Evolutionary conservation across 257 asterid species (phyloP).

Genomic region (Coffea eugenioides): DNA sequence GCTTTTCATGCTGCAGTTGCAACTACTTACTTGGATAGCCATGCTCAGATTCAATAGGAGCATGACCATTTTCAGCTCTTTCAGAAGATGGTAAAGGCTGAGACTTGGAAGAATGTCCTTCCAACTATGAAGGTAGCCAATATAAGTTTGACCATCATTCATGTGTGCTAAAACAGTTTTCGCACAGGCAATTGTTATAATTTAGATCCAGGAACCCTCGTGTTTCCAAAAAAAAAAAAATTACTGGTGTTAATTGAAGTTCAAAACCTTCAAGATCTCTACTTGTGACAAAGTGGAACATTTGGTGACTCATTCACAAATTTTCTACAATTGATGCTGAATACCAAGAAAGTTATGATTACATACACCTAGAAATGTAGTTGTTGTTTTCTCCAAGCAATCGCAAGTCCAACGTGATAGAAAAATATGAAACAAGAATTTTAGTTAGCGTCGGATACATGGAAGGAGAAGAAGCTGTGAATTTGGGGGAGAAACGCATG

Average conservation of each 20-base stretch:
- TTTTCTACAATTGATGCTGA: too few relatives aligned
- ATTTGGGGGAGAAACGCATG: too few relatives aligned
- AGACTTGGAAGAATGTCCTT: not conserved
- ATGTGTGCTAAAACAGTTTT: not conserved
- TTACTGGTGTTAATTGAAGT: not conserved
- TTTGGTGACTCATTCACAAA: too few relatives aligned
- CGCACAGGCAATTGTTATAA: not conserved
- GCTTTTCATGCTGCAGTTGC: conserved; percentile 89
- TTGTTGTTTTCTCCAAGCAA: too few relatives aligned
- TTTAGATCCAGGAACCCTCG: not conserved
- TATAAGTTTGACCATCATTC: not conserved
- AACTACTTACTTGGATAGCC: conserved; percentile 47
- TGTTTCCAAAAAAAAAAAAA: too few relatives aligned
- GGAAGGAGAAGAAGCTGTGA: too few relatives aligned
- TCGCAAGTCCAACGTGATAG: too few relatives aligned
- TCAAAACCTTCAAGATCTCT: not conserved
- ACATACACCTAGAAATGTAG: not conserved
- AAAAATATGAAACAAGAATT: too few relatives aligned
- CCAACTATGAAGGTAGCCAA: not conserved
- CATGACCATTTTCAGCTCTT: not conserved
- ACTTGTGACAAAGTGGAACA: not conserved
- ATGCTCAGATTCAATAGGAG: conserved; percentile 22
- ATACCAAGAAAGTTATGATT: not conserved
- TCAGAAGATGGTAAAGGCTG: not conserved
- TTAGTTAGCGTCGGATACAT: too few relatives aligned